Base-by-base conservation (phyloP, 768 basidiomycete species). In the Scleroderma bovista region DNA sequence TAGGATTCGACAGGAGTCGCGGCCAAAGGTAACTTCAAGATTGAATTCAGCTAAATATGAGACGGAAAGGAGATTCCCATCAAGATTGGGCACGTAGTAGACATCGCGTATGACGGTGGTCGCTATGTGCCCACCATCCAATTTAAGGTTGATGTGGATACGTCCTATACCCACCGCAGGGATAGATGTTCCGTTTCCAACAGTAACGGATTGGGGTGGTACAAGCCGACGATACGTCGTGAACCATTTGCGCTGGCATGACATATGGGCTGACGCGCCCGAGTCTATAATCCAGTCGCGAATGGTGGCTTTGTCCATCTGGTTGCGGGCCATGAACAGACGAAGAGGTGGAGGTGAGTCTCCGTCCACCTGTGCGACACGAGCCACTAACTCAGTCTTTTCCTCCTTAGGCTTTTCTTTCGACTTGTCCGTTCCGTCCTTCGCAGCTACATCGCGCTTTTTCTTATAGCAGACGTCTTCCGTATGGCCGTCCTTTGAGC, bases 11-110 rank as follows among this genome's bases (percentile, higher is more conserved):
- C 48, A 49, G 17, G 39, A 29, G 10, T 34, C 13, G 26, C 22
- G 39, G 5, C 29, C 17, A 8, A 49, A 49, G 6, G 12, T 22
- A 13, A 33, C 49, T 44, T 44, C 20, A 20, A 23, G 24, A 19
- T 41, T 33, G 24, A 34, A 22, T 3, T 7, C 31, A 9, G 46
- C 33, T 9, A 60, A 41, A 1, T 36, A 41, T 1, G 59, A 38
- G 26, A 60, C 49, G 3, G 57, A 62, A 12, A 60, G 44, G 4
- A 58, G 53, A 40, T 58, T 60, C 12, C 54, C 51, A 7, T 57
- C 37, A 19, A 62, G 55, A 1, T 58, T 46, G 0, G 61, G 59
- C 17, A 62, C 54, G 26, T 59, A 46, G 11, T 52, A 52, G 8
- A 52, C 31, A 29, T 47, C 39, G 7, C 31, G 32, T 6, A 53